Conservation (phyloP, 75 land plant species). For the Picea glauca region DNA sequence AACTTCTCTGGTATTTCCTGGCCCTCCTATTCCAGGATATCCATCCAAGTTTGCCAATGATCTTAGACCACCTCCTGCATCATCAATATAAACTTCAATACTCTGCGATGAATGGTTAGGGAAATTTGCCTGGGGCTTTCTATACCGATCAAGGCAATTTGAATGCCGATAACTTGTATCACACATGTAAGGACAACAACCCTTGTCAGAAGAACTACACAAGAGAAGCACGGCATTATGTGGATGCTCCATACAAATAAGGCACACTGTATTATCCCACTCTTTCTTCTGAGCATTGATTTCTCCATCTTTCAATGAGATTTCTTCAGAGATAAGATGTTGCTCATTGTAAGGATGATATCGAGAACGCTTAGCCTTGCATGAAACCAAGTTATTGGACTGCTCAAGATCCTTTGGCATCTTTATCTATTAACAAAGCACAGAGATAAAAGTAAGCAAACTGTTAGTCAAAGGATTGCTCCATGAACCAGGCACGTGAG, state of each 20-base stretch:
- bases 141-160: constrained; percentile 73
- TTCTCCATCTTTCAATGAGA: constrained; percentile 32
- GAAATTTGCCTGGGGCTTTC: constrained; percentile 21
- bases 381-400: constrained; percentile 2
- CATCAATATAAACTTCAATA: background rate
- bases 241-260: constrained; percentile 85
- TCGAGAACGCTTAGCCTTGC: background rate
- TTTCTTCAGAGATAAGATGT: constrained; percentile 18
- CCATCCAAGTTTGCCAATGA: background rate
- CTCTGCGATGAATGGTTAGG: constrained; percentile 1
- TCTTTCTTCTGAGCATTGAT: constrained; percentile 42
- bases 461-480: constrained; percentile 2
- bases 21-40: background rate
- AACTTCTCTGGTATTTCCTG: background rate
- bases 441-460: constrained; percentile 9
- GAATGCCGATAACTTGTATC: constrained; percentile 88
- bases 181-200: constrained; percentile 76
- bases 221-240: constrained; percentile 85
- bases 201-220: constrained; percentile 70
- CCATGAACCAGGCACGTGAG: background rate
- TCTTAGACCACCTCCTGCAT: background rate
- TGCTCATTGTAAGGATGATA: constrained; percentile 7
- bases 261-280: constrained; percentile 71
- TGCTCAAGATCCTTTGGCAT: constrained; percentile 10
- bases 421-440: constrained; percentile 8